These are phyloP conservation scores for Candida oleophila DNA, from an alignment of 805 yeast genomes.

Conservation along the genomic window DNA sequence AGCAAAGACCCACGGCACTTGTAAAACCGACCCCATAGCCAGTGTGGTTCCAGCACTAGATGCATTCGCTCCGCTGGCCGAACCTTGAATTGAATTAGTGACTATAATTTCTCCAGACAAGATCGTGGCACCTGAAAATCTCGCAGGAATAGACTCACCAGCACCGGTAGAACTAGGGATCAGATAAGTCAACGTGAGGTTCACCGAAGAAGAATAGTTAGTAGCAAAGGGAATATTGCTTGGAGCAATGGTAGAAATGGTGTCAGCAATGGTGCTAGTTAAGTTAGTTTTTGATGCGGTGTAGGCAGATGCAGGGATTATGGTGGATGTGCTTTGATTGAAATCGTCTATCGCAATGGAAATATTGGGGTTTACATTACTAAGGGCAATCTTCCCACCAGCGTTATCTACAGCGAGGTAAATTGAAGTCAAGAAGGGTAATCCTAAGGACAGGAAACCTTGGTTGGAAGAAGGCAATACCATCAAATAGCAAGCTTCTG, in stretches of 20 bases:
- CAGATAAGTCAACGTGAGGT: conserved; percentile 10
- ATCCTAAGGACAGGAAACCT: conserved; percentile 59
- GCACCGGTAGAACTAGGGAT: not conserved
- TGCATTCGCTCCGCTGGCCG: not conserved
- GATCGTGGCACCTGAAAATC: conserved; percentile 24
- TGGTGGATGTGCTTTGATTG: conserved; percentile 3
- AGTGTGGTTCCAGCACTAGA: conserved; percentile 1
- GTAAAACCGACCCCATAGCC: not conserved
- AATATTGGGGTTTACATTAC: conserved; percentile 37
- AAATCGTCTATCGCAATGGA: conserved; percentile 8
- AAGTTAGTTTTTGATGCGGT: not conserved
- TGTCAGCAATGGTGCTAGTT: conserved; percentile 1
- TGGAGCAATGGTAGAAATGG: conserved; percentile 30
- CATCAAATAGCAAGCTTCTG: conserved; percentile 54
- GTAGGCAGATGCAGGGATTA: conserved; percentile 4
- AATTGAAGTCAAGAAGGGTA: conserved; percentile 50
- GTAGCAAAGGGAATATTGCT: conserved; percentile 54
- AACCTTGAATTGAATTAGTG: conserved; percentile 13
- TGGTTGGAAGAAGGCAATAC: conserved; percentile 46
- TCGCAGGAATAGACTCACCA: conserved; percentile 20
- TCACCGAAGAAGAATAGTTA: not conserved
- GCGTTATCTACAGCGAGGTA: conserved; percentile 68
- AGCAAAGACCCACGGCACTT: not conserved
- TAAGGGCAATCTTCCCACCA: conserved; percentile 54
- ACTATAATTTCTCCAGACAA: conserved; percentile 28